Base-by-base conservation (phyloP, 1,284 basidiomycete species). In the Heterobasidion irregulare region DNA sequence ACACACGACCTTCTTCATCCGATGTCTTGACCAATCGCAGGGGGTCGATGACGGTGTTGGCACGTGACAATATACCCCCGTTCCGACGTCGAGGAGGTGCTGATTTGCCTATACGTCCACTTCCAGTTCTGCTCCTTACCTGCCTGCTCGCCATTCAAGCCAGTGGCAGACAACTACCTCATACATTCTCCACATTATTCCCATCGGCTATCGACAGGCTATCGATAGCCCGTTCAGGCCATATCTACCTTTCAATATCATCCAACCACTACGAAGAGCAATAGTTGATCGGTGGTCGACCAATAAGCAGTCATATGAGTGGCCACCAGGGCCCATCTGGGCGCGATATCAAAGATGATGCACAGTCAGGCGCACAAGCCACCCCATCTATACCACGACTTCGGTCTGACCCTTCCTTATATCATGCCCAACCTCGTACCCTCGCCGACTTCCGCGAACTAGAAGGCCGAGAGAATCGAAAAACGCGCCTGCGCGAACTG, bases 371-470 rank as follows among this genome's bases (percentile, higher is more conserved):
- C 58, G 75, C 77, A 52, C 74, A 75, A 63, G 72, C 79, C 59
- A 78, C 75, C 50, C 77, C 80, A 51, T 74, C 70, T 65, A 75
- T 86, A 70, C 82, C 86, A 55, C 75, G 66, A 53, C 74, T 84
- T 50, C 76, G 78, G 61, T 80, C 80, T 16, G 82, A 85, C 67
- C 66, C 75, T 50, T 65, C 68, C 53, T 57, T 69, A 47, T 69
- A 68, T 63, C 68, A 67, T 54, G 71, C 70, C 13, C 62, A 72
- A 48, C 76, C 81, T 15, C 68, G 70, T 51, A 78, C 74, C 53
- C 76, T 90, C 44, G 66, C 74, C 45, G 83, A 84, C 59, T 89
- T 88, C 63, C 78, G 86, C 52, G 71, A 73, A 58, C 72, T 69
- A 47, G 88, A 91, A 68, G 84, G 86, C 38, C 68, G 71, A 56